Percentiles rank a stretch among this genome's conserved stretches.
These are phyloP conservation scores for Arctostaphylos glauca DNA, from an alignment of 148 eudicot genomes.

Conservation along the genomic window DNA sequence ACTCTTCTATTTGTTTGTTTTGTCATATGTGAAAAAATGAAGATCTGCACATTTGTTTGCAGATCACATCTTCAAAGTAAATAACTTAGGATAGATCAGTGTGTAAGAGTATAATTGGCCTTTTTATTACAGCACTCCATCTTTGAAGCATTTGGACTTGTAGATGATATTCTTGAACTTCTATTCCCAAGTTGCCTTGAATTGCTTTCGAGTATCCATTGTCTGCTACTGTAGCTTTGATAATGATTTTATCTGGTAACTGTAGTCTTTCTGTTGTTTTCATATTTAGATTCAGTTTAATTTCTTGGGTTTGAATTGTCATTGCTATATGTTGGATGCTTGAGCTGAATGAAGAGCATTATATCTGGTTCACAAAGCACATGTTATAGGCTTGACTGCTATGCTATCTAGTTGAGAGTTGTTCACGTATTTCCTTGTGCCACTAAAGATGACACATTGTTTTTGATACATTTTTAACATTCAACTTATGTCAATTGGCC, in stretches of 20 bases:
- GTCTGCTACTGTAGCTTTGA: background rate
- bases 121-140: background rate
- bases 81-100: background rate
- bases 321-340: background rate
- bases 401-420: background rate
- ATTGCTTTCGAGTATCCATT: background rate
- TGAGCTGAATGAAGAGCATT: background rate
- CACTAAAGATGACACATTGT: background rate
- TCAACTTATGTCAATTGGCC: constrained; percentile 26
- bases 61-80: background rate
- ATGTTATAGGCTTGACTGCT: background rate
- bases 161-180: background rate
- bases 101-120: background rate
- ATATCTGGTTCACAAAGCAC: background rate
- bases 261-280: background rate
- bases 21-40: background rate
- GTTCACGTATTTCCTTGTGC: background rate
- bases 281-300: background rate
- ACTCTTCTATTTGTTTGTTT: background rate
- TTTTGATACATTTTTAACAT: constrained; percentile 17
- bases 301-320: background rate
- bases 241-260: background rate
- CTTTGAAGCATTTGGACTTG: constrained; percentile 1
- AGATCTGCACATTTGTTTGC: background rate
- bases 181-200: background rate